phyloP scores from a whole-genome alignment of 805 yeast genomes.

The Cyberlindnera japonica region DNA sequence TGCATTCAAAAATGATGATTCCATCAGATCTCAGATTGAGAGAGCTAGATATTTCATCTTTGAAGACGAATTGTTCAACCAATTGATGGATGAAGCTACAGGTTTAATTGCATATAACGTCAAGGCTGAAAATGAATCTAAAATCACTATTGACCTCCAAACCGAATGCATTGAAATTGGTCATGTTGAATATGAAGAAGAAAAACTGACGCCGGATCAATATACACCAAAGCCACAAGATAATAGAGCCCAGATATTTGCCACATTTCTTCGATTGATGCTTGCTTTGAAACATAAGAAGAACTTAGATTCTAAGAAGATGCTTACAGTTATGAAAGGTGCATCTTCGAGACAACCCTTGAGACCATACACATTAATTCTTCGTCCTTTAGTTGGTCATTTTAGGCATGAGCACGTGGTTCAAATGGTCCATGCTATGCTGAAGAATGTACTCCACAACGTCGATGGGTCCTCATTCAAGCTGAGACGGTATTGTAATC shows the following conservation, averaged over 20 bases:
- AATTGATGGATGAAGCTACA: slow-evolving; percentile 72
- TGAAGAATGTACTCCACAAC: slow-evolving; percentile 15
- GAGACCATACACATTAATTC: slow-evolving; percentile 42
- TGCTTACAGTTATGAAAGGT: slow-evolving; percentile 17
- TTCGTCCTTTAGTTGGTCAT: slow-evolving; percentile 57
- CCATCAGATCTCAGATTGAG: slow-evolving; percentile 54
- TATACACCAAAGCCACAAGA: slow-evolving; percentile 41
- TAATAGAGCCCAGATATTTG: slow-evolving; percentile 32
- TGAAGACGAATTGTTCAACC: slow-evolving; percentile 85
- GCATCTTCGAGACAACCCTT: slow-evolving; percentile 14
- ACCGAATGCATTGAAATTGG: slow-evolving; percentile 72
- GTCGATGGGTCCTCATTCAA: slow-evolving; percentile 11
- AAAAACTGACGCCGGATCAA: slow-evolving; percentile 29
- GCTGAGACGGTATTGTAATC: slow-evolving; percentile 18
- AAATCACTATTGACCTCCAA: slow-evolving; percentile 59
- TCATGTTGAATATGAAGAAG: slow-evolving; percentile 42
- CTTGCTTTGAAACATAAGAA: slow-evolving; percentile 39
- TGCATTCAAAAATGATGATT: slow-evolving; percentile 24
- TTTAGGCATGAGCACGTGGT: slow-evolving; percentile 49
- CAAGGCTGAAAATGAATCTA: slow-evolving; percentile 55
- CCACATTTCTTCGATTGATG: slow-evolving; percentile 32
- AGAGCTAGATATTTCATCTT: slow-evolving; percentile 72
- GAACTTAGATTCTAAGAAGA: slow-evolving; percentile 28
- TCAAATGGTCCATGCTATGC: slow-evolving; percentile 17
- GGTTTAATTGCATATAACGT: slow-evolving; percentile 66